Conservation (phyloP, 129 eudicot genomes). For the Apium graveolens region DNA sequence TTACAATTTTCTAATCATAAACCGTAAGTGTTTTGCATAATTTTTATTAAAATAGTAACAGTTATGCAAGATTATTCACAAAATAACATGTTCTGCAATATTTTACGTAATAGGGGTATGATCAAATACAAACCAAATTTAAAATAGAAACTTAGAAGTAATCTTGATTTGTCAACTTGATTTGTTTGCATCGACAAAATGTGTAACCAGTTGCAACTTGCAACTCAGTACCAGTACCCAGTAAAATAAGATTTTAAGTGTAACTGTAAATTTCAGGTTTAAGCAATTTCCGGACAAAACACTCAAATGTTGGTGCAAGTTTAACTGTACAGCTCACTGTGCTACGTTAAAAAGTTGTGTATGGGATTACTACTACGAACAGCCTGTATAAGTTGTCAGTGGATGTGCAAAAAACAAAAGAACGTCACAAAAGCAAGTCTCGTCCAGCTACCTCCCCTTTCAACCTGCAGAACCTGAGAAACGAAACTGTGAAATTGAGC, state of each 20-base stretch:
- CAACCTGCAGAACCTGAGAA: conserved; percentile 1
- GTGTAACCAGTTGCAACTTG: background rate
- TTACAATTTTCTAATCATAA: no score
- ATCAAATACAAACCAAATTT: no score
- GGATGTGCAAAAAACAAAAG: background rate
- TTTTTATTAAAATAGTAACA: no score
- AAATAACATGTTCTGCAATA: no score
- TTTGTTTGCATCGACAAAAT: background rate
- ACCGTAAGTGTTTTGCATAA: no score
- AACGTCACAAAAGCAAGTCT: background rate
- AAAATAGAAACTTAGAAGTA: no score
- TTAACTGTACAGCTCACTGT: background rate
- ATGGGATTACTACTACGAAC: background rate
- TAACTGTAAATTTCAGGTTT: background rate
- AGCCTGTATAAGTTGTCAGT: background rate
- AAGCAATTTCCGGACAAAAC: background rate
- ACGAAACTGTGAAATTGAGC: background rate
- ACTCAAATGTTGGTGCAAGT: background rate
- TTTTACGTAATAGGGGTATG: no score
- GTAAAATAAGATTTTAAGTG: background rate
- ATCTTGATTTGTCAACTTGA: no score
- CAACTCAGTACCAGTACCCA: background rate
- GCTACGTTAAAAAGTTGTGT: background rate
- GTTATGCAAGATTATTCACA: no score
- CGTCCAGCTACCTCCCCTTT: background rate